A percentile compares a stretch with the other conserved stretches of the same genome.
phyloP scores from a whole-genome alignment of 352 stramenopile species.

The Phytopythium helicoides region DNA sequence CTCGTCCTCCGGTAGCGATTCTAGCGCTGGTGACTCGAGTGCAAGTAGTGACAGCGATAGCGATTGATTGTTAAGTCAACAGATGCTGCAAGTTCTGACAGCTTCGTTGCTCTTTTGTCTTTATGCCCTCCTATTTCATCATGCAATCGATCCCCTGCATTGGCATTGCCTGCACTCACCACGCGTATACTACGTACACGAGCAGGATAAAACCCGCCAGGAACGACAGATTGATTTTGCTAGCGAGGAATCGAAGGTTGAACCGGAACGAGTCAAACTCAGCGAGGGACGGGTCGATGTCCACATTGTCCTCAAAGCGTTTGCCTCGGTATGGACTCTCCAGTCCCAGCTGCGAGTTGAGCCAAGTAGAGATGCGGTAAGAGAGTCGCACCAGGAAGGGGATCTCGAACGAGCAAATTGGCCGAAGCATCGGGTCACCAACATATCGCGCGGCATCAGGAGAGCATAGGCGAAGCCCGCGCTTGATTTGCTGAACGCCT shows the following conservation, averaged over 20 bases:
- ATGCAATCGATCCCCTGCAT: background rate
- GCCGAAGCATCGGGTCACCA: conserved; percentile 81
- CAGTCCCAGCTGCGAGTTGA: conserved; percentile 70
- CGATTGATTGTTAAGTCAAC: conserved; percentile 16
- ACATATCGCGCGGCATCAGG: conserved; percentile 62
- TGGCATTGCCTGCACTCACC: conserved; percentile 22
- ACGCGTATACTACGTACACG: conserved; percentile 70
- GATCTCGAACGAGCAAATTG: conserved; percentile 84
- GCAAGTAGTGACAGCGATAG: conserved; percentile 45
- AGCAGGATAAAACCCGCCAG: conserved; percentile 52
- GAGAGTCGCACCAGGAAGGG: conserved; percentile 71
- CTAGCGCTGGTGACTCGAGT: conserved; percentile 34
- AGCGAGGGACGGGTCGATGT: conserved; percentile 42
- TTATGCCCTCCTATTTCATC: no score
- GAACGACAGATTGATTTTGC: conserved; percentile 81
- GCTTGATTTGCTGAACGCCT: conserved; percentile 61
- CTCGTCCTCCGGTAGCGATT: conserved; percentile 80
- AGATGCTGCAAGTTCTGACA: no score
- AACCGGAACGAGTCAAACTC: conserved; percentile 62
- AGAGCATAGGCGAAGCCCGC: conserved; percentile 74
- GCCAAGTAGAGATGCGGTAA: conserved; percentile 75
- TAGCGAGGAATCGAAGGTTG: conserved; percentile 86
- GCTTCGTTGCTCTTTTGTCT: background rate
- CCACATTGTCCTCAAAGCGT: conserved; percentile 69
- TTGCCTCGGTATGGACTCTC: conserved; percentile 67